Evolutionary conservation across 2,329 filamentous ascomycete genomes (phyloP), one percentile per base, ranked within the genome.

Genomic region (Ceratocystis lukuohia): DNA sequence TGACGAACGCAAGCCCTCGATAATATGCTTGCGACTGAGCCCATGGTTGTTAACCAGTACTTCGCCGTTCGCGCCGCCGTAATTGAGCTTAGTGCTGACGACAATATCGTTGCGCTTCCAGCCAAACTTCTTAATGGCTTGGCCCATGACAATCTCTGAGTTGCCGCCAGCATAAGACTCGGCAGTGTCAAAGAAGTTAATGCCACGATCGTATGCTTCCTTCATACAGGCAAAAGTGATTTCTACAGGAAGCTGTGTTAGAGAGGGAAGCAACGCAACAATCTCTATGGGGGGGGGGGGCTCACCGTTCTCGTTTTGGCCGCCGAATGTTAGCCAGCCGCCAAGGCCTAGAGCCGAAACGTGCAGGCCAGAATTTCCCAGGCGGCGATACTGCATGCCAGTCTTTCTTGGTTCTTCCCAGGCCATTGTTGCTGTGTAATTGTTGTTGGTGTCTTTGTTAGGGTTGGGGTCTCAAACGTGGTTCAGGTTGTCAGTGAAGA

Each of bases 1-100:
- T 7, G 82, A 82, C 37, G 78, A 77, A 64, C 83, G 79, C 69
- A 85, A 80, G 30, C 85, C 86, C 76, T 89, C 86, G 69, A 88
- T 77, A 65, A 89, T 78, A 74, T 88, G 86, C 74, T 89, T 89
- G 65, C 85, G 79, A 2, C 82, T 86, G 37, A 89, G 79, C 5
- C 86, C 86, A 67, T 79, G 78, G 74, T 88, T 88, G 76, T 88
- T 89, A 68, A 87, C 79, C 10, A 79, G 78, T 72, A 84, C 86
- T 66, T 82, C 78, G 57, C 84, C 84, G 72, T 83, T 82, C 28
- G 80, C 81, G 17, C 71, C 72, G 65, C 85, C 86, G 81, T 83
- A 88, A 77, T 88, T 84, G 69, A 88, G 80, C 76, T 84, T 85
- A n/a, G 83, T 86, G 15, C 80, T 81, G 66, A 85, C 79, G 63